Conservation (phyloP, 2,329 filamentous ascomycete genomes). For the Aspergillus fijiensis region DNA sequence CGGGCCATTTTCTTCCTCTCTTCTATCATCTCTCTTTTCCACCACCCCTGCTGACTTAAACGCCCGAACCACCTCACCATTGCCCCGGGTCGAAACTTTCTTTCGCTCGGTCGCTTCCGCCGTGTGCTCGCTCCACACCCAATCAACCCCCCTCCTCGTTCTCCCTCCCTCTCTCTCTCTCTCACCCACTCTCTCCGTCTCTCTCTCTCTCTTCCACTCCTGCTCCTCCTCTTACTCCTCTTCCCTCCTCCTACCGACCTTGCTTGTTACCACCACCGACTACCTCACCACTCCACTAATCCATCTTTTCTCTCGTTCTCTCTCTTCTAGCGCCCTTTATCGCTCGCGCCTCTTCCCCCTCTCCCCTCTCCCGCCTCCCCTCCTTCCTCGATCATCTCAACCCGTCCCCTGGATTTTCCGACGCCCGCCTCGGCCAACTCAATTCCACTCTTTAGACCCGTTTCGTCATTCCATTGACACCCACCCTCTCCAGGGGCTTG, state of each 20-base stretch:
- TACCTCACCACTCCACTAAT: constrained; percentile 9
- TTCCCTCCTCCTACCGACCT: background rate
- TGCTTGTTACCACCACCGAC: constrained; percentile 1
- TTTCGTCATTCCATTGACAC: constrained; percentile 22
- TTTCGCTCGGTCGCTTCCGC: constrained; percentile 30
- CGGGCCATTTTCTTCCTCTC: background rate
- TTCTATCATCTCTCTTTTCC: constrained; percentile 8
- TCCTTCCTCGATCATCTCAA: constrained; percentile 10
- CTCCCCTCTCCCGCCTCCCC: constrained; percentile 12
- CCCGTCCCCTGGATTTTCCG: constrained; percentile 21
- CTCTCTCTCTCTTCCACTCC: constrained; percentile 10
- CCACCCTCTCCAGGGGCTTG: constrained; percentile 26
- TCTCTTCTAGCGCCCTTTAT: constrained; percentile 9
- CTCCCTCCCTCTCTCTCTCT: constrained; percentile 9
- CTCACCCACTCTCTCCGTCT: background rate
- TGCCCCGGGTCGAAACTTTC: constrained; percentile 23
- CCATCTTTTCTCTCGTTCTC: background rate
- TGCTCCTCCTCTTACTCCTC: background rate
- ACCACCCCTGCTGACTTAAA: constrained; percentile 16
- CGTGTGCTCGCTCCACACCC: constrained; percentile 27
- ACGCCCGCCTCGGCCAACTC: constrained; percentile 31
- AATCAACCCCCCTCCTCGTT: constrained; percentile 19
- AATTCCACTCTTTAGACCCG: constrained; percentile 15
- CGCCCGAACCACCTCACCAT: constrained; percentile 18
- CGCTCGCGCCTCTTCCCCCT: constrained; percentile 13